Evolutionary conservation across 2,329 filamentous ascomycete genomes (phyloP).

Genomic region (Balansia obtecta): DNA sequence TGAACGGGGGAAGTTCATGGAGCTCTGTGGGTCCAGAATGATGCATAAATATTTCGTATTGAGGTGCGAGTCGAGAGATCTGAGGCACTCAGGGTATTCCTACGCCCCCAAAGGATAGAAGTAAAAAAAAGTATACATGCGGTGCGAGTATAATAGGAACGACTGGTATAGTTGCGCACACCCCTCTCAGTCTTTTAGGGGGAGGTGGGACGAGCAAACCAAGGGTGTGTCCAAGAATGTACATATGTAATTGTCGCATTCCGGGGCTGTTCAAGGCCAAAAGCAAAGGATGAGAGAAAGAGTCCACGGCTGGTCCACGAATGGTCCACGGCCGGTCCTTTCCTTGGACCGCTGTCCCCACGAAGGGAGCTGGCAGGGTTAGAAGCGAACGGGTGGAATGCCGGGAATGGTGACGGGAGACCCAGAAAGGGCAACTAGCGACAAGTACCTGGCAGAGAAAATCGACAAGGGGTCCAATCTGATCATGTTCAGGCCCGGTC

Average conservation of each 20-base stretch:
- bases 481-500: conserved; percentile 4
- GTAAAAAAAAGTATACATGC: neutral
- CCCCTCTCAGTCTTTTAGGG: conserved; percentile 1
- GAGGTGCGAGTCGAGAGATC: conserved; percentile 6
- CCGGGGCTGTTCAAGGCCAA: conserved; percentile 1
- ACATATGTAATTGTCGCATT: conserved; percentile 5
- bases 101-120: conserved; percentile 2
- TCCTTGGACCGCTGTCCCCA: neutral
- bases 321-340: neutral
- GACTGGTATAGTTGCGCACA: neutral
- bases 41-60: conserved; percentile 2
- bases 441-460: neutral
- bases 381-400: conserved; percentile 2
- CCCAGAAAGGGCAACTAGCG: conserved; percentile 2
- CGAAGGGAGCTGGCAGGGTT: neutral
- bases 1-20: conserved; percentile 3
- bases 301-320: neutral
- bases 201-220: neutral
- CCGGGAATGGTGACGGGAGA: neutral
- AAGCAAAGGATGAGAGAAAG: conserved; percentile 1
- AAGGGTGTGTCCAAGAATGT: conserved; percentile 2
- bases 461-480: conserved; percentile 3
- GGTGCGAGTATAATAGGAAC: neutral
- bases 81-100: neutral
- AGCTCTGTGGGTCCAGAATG: conserved; percentile 5